phyloP scores from a whole-genome alignment of 1,284 basidiomycete species.

The Cryptococcus sp. region DNA sequence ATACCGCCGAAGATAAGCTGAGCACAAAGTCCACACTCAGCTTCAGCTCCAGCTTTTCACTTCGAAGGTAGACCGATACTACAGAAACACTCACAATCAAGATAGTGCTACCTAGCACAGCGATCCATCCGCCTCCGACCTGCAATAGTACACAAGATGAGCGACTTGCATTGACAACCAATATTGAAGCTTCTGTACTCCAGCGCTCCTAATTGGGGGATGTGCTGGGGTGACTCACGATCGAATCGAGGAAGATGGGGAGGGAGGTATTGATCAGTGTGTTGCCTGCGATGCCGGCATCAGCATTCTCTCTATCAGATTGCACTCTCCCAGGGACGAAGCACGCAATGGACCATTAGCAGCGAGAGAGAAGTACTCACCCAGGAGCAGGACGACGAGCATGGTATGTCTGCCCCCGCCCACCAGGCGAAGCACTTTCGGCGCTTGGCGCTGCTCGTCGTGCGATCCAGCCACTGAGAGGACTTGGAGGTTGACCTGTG shows the following conservation, averaged over 20 bases:
- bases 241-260: slow-evolving; percentile 55
- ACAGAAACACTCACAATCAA: slow-evolving; percentile 20
- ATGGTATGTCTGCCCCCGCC: slow-evolving; percentile 53
- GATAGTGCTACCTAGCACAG: slow-evolving; percentile 40
- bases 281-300: slow-evolving; percentile 41
- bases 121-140: slow-evolving; percentile 51
- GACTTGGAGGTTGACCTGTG: slow-evolving; percentile 50
- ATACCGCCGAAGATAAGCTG: slow-evolving; percentile 36
- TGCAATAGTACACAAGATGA: slow-evolving; percentile 8
- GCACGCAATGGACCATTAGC: neutral
- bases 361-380: slow-evolving; percentile 21
- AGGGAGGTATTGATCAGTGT: slow-evolving; percentile 58
- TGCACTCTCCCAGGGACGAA: neutral
- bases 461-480: slow-evolving; percentile 53
- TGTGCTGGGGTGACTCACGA: slow-evolving; percentile 27
- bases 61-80: no score
- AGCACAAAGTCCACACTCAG: neutral
- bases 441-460: slow-evolving; percentile 52
- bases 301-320: slow-evolving; percentile 6
- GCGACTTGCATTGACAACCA: neutral
- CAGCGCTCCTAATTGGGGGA: neutral
- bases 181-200: neutral
- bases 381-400: slow-evolving; percentile 55
- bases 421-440: slow-evolving; percentile 54
- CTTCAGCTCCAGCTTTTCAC: slow-evolving; percentile 2